Conservation (phyloP, 2,329 filamentous ascomycete genomes). For the Diaporthe humulicola region DNA sequence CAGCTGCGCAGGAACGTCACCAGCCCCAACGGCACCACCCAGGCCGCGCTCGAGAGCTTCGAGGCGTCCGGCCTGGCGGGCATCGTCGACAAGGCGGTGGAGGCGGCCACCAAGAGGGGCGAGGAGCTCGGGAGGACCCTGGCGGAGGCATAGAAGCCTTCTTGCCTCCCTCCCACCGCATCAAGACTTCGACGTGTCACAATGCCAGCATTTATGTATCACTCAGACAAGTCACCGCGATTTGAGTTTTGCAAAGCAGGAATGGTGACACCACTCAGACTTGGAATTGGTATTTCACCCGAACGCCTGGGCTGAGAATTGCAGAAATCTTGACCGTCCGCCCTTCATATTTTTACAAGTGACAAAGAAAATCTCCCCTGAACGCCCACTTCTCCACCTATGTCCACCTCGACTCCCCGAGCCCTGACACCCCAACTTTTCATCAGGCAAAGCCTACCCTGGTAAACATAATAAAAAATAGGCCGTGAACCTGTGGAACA, state of each 20-base stretch:
- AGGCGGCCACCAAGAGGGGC: constrained; percentile 57
- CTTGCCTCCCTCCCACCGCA: neutral
- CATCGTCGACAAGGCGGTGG: constrained; percentile 60
- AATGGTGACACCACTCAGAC: constrained; percentile 6
- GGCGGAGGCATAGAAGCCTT: constrained; percentile 4
- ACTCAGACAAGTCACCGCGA: neutral
- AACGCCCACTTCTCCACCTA: constrained; percentile 2
- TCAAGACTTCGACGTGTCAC: neutral
- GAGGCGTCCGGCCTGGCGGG: constrained; percentile 58
- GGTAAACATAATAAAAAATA: neutral
- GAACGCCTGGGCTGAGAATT: constrained; percentile 14
- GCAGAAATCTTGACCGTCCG: neutral
- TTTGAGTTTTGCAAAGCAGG: neutral
- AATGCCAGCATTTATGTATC: neutral
- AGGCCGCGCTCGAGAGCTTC: constrained; percentile 63
- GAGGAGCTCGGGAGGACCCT: constrained; percentile 55
- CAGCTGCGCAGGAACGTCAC: constrained; percentile 66
- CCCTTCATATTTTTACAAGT: constrained; percentile 14
- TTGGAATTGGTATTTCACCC: neutral
- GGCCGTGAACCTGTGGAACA: neutral
- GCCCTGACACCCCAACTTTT: neutral
- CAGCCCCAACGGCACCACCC: constrained; percentile 65
- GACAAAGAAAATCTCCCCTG: neutral
- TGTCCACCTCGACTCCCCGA: neutral
- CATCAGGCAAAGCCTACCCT: neutral